phyloP scores from a whole-genome alignment of 2,329 filamentous ascomycete species.

The Diaporthe sp. region DNA sequence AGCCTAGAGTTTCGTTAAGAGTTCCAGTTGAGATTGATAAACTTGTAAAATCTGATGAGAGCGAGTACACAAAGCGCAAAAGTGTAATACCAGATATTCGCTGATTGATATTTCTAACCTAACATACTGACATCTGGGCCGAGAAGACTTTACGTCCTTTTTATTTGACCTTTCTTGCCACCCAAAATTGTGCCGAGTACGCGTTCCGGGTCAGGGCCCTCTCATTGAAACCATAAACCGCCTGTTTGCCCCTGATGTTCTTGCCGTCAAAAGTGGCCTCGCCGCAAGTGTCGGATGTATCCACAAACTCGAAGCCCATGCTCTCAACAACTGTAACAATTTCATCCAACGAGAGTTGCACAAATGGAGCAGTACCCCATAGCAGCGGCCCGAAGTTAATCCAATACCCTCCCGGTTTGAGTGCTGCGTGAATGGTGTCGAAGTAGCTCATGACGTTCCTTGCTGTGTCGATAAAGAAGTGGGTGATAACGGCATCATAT shows the following conservation, averaged over 20 bases:
- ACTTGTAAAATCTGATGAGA: too few relatives aligned
- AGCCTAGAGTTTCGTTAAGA: too few relatives aligned
- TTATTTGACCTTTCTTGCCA: not conserved
- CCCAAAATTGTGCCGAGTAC: conserved; percentile 6
- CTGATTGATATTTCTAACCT: too few relatives aligned
- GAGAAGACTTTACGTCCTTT: not conserved
- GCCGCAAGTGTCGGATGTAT: not conserved
- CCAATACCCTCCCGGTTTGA: not conserved
- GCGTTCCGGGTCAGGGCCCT: not conserved
- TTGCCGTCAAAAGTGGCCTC: not conserved
- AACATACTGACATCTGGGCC: too few relatives aligned
- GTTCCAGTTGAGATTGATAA: too few relatives aligned
- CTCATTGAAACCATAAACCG: not conserved
- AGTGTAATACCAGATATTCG: too few relatives aligned
- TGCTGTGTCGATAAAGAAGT: conserved; percentile 4
- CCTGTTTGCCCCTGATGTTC: not conserved
- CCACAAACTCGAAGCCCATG: not conserved
- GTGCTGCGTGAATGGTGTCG: not conserved
- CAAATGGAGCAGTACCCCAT: not conserved
- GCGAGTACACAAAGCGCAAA: too few relatives aligned
- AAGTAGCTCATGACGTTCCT: not conserved
- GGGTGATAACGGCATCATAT: not conserved
- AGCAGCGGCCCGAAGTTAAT: not conserved
- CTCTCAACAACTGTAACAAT: not conserved
- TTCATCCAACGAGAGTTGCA: not conserved